phyloP scores from a whole-genome alignment of 129 eudicot genomes.

The Lonicera japonica region DNA sequence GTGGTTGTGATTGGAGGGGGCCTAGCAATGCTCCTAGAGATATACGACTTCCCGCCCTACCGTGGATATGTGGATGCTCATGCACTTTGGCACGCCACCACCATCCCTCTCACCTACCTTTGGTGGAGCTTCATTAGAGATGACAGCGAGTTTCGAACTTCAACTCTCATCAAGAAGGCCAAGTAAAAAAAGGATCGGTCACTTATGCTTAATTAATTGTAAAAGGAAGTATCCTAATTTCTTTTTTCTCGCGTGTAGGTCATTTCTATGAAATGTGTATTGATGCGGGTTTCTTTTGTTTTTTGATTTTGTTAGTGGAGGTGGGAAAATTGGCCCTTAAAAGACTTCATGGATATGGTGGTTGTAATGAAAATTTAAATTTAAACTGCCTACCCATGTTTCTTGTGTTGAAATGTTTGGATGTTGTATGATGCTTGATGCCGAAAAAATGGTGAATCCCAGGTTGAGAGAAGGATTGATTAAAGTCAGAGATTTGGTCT shows the following conservation, averaged over 20 bases:
- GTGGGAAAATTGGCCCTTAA: not conserved
- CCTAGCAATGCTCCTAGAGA: slow-evolving; percentile 49
- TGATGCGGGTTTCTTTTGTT: slow-evolving; percentile 45
- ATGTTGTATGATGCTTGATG: too few species aligned
- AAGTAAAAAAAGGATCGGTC: slow-evolving; percentile 31
- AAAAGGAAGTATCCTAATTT: not conserved
- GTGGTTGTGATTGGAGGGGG: slow-evolving; percentile 53
- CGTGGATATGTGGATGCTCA: slow-evolving; percentile 70
- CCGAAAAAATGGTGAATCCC: too few species aligned
- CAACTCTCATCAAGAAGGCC: slow-evolving; percentile 53
- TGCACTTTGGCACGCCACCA: slow-evolving; percentile 75
- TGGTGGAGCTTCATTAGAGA: slow-evolving; percentile 92
- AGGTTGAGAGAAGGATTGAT: too few species aligned
- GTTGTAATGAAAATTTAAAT: too few species aligned
- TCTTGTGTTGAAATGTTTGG: too few species aligned
- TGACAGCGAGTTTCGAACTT: slow-evolving; percentile 73
- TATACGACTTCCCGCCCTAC: slow-evolving; percentile 91
- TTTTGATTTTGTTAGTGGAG: not conserved
- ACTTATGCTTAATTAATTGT: slow-evolving; percentile 6
- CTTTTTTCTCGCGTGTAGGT: slow-evolving; percentile 42
- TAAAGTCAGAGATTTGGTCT: too few species aligned
- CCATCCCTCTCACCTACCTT: slow-evolving; percentile 63
- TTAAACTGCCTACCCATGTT: too few species aligned
- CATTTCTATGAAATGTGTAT: slow-evolving; percentile 26
- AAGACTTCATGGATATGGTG: too few species aligned